These are phyloP conservation scores for Dicorynia guianensis DNA, from an alignment of 306 rosid species.

Conservation along the genomic window DNA sequence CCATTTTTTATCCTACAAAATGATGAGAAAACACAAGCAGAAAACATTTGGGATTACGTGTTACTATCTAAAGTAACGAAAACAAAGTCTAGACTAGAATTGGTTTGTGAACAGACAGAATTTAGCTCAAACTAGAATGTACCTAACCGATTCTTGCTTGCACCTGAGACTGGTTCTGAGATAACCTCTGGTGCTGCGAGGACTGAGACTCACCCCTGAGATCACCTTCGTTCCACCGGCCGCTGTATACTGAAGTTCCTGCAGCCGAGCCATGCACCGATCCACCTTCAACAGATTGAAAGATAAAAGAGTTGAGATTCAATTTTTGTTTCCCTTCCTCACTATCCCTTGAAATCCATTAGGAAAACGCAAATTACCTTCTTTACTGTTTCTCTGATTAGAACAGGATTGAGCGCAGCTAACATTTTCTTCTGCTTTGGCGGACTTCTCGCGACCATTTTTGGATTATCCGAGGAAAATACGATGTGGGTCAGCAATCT, in stretches of 20 bases:
- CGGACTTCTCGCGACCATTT: slow-evolving; percentile 98
- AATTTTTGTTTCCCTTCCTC: neutral
- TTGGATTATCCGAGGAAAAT: slow-evolving; percentile 39
- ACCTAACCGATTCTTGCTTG: slow-evolving; percentile 91
- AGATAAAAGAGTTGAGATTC: neutral
- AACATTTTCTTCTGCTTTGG: slow-evolving; percentile 68
- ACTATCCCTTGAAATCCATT: neutral
- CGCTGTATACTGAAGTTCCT: slow-evolving; percentile 88
- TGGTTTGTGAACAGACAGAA: neutral
- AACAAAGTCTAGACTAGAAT: neutral
- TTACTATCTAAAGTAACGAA: neutral
- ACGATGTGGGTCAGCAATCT: slow-evolving; percentile 53
- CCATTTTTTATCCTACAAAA: slow-evolving; percentile 64
- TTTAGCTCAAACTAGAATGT: slow-evolving; percentile 17
- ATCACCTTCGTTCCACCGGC: slow-evolving; percentile 81
- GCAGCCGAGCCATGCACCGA: slow-evolving; percentile 83
- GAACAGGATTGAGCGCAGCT: slow-evolving; percentile 77
- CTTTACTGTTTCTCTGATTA: slow-evolving; percentile 79
- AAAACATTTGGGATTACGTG: slow-evolving; percentile 36
- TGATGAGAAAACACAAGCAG: slow-evolving; percentile 7
- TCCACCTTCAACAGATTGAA: slow-evolving; percentile 69
- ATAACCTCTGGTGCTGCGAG: slow-evolving; percentile 87
- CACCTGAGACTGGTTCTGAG: slow-evolving; percentile 91
- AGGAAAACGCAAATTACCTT: slow-evolving; percentile 55
- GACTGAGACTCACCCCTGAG: slow-evolving; percentile 88